Evolutionary conservation across 257 asterid species (phyloP).

Genomic region (Verbascum thapsus): DNA sequence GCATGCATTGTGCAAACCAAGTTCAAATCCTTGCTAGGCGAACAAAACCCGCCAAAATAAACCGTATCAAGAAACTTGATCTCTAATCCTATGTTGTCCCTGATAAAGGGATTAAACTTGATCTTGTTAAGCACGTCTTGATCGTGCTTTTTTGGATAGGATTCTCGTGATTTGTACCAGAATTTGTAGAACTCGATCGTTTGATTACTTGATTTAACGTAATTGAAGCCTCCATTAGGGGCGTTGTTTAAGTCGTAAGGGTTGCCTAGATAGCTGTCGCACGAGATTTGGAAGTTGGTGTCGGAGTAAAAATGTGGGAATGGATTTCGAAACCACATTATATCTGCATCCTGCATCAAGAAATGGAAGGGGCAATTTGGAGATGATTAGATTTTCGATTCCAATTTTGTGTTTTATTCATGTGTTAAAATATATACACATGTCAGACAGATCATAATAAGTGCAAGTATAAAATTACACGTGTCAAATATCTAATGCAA

Average conservation of each 20-base stretch:
- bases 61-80: slow-evolving; percentile 50
- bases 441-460: too few relatives aligned
- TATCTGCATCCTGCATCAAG: slow-evolving; percentile 52
- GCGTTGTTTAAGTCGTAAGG: slow-evolving; percentile 36
- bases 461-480: too few relatives aligned
- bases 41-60: slow-evolving; percentile 59
- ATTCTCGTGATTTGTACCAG: slow-evolving; percentile 46
- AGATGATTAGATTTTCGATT: too few relatives aligned
- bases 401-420: too few relatives aligned
- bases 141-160: slow-evolving; percentile 43
- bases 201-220: slow-evolving; percentile 43
- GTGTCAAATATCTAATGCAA: too few relatives aligned
- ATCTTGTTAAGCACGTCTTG: slow-evolving; percentile 55
- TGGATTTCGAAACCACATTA: slow-evolving; percentile 63
- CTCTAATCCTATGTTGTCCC: slow-evolving; percentile 46
- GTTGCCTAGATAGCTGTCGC: slow-evolving; percentile 37
- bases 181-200: slow-evolving; percentile 51
- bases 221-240: slow-evolving; percentile 60
- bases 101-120: slow-evolving; percentile 37
- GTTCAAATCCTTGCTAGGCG: slow-evolving; percentile 52
- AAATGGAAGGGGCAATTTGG: neutral
- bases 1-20: slow-evolving; percentile 67
- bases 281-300: slow-evolving; percentile 50
- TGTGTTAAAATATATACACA: too few relatives aligned
- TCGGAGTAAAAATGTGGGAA: slow-evolving; percentile 47